These are phyloP conservation scores for Echium plantagineum DNA, from an alignment of 257 asterid genomes.

Conservation along the genomic window DNA sequence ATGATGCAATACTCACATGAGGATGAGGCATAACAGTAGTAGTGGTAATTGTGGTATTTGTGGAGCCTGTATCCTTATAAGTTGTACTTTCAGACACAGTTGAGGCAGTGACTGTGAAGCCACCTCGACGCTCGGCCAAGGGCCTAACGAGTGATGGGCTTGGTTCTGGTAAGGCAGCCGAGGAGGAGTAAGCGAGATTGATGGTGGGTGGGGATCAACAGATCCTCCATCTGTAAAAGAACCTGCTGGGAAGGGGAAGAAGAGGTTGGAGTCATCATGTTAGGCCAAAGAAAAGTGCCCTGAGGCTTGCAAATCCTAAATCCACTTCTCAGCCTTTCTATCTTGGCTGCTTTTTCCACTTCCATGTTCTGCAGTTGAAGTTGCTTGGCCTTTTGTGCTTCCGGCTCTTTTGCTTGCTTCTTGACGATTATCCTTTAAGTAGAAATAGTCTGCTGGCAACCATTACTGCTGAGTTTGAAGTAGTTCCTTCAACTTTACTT, in stretches of 20 bases:
- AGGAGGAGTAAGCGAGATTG: slow-evolving; percentile 64
- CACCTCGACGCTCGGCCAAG: slow-evolving; percentile 63
- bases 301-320: slow-evolving; percentile 96
- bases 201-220: slow-evolving; percentile 77
- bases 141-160: slow-evolving; percentile 57
- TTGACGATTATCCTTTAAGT: slow-evolving; percentile 23
- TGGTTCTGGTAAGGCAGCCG: slow-evolving; percentile 27
- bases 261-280: slow-evolving; percentile 44
- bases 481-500: slow-evolving; percentile 22
- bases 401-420: slow-evolving; percentile 19
- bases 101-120: slow-evolving; percentile 51
- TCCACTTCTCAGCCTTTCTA: slow-evolving; percentile 88
- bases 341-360: slow-evolving; percentile 60
- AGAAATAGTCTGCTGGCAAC: slow-evolving; percentile 16
- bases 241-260: slow-evolving; percentile 33
- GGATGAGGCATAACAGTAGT: slow-evolving; percentile 18
- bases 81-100: slow-evolving; percentile 25
- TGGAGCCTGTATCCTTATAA: slow-evolving; percentile 20
- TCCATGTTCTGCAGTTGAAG: slow-evolving; percentile 32
- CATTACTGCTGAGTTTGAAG: slow-evolving; percentile 35
- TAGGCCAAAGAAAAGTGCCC: slow-evolving; percentile 96
- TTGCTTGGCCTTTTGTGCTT: slow-evolving; percentile 5
- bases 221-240: slow-evolving; percentile 58
- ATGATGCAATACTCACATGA: slow-evolving; percentile 22
- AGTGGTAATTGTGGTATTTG: slow-evolving; percentile 13